Evolutionary conservation across 345 rosid species (phyloP).

Genomic region (Boechera retrofracta): DNA sequence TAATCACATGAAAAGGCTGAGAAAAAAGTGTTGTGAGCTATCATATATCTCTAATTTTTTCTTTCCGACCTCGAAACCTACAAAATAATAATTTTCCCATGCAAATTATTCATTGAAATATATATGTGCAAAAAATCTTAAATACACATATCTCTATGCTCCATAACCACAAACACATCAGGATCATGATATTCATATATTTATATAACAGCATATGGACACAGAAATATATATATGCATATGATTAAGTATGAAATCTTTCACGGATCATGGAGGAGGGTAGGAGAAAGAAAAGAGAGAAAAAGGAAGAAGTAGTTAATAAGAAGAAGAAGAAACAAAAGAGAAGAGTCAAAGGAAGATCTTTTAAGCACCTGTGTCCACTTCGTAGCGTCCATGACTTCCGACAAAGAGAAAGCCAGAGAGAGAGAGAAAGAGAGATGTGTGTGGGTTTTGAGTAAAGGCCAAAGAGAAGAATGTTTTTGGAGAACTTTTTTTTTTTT

Average conservation of each 20-base stretch:
- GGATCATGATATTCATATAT: background rate
- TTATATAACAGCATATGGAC: background rate
- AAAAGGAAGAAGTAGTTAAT: conserved; percentile 9
- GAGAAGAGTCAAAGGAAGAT: conserved; percentile 37
- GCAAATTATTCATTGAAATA: conserved; percentile 24
- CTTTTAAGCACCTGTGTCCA: conserved; percentile 49
- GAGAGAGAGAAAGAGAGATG: conserved; percentile 42
- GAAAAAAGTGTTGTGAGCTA: conserved; percentile 27
- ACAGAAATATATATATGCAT: background rate
- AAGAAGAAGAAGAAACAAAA: conserved; percentile 37
- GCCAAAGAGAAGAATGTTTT: conserved; percentile 47
- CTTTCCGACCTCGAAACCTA: conserved; percentile 31
- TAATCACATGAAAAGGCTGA: conserved; percentile 36
- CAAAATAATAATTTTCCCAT: conserved; percentile 21
- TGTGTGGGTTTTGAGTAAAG: conserved; percentile 40
- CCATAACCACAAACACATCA: conserved; percentile 9
- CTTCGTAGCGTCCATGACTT: conserved; percentile 51
- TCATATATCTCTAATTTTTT: conserved; percentile 9
- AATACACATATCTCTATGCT: background rate
- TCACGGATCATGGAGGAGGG: conserved; percentile 12
- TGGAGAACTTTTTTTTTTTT: conserved; percentile 26
- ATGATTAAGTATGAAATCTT: conserved; percentile 19
- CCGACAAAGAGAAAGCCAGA: conserved; percentile 49
- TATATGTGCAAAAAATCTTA: conserved; percentile 9
- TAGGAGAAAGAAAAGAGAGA: conserved; percentile 20